Percentiles rank a stretch among this genome's conserved stretches.
Evolutionary conservation across 2,329 filamentous ascomycete genomes (phyloP).

Genomic region (Clarireedia monteithiana): DNA sequence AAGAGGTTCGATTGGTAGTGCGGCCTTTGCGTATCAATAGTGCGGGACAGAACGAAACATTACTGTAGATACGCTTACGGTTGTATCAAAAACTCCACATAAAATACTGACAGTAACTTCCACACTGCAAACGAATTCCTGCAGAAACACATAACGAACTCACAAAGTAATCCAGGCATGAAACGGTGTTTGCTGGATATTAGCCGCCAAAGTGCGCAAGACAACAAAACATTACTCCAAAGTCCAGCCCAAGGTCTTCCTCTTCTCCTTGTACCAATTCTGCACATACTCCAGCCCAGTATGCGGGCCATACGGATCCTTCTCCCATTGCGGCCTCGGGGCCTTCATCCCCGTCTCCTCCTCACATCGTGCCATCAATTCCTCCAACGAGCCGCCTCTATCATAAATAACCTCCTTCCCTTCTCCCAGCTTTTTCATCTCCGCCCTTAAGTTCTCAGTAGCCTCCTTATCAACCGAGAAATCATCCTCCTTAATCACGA

Average conservation of each 20-base stretch:
- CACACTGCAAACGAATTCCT: too few species aligned
- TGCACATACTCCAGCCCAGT: slow-evolving; percentile 1
- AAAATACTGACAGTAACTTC: too few species aligned
- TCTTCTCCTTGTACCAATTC: slow-evolving; percentile 2
- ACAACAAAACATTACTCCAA: background rate
- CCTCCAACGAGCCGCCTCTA: background rate
- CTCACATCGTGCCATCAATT: background rate
- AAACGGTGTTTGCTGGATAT: too few species aligned
- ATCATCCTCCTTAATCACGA: background rate
- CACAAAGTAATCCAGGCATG: too few species aligned
- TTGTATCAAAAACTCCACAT: too few species aligned
- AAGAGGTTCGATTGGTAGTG: too few species aligned
- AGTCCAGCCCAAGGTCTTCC: background rate
- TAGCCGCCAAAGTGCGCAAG: too few species aligned
- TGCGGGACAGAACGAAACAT: too few species aligned
- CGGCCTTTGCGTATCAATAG: too few species aligned
- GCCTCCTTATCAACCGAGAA: background rate
- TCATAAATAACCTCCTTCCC: background rate
- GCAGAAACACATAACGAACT: too few species aligned
- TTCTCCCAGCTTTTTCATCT: background rate
- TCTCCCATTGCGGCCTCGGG: slow-evolving; percentile 1
- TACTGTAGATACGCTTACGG: too few species aligned
- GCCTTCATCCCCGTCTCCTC: slow-evolving; percentile 1
- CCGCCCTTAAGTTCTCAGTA: background rate
- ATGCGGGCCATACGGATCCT: slow-evolving; percentile 3